These are phyloP conservation scores for Penstemon davidsonii DNA, from an alignment of 257 asterid genomes.

Conservation along the genomic window DNA sequence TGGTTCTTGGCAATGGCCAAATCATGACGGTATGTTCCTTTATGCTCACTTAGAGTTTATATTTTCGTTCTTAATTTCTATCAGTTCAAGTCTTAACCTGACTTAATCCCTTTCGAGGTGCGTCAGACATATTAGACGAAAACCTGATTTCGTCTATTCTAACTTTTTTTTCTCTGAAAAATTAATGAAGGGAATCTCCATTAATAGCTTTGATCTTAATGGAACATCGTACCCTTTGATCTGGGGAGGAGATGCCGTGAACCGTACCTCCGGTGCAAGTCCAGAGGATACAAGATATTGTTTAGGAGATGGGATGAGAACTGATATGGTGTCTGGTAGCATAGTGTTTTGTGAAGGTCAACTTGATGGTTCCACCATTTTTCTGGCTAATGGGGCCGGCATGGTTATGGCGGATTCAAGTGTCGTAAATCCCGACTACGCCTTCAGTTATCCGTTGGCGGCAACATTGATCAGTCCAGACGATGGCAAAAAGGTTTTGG, in stretches of 20 bases:
- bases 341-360: slow-evolving; percentile 34
- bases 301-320: slow-evolving; percentile 5
- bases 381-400: slow-evolving; percentile 31
- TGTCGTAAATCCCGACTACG: slow-evolving; percentile 20
- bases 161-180: no score
- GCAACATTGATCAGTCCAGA: slow-evolving; percentile 32
- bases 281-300: slow-evolving; percentile 26
- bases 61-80: background rate
- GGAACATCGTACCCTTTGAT: slow-evolving; percentile 44
- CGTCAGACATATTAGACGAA: no score
- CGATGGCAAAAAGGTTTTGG: slow-evolving; percentile 30
- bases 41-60: background rate
- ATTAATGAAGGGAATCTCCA: slow-evolving; percentile 45
- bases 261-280: slow-evolving; percentile 29
- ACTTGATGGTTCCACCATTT: slow-evolving; percentile 28
- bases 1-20: slow-evolving; percentile 40
- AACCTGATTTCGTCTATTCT: no score
- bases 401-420: slow-evolving; percentile 18
- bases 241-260: slow-evolving; percentile 56
- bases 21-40: slow-evolving; percentile 30
- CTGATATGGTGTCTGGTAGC: slow-evolving; percentile 24
- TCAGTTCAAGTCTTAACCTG: no score
- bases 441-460: slow-evolving; percentile 34
- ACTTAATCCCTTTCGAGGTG: no score
- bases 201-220: slow-evolving; percentile 46